Base-by-base conservation (phyloP, 139 green algal genomes). In the Chlamydomonas sp. region DNA sequence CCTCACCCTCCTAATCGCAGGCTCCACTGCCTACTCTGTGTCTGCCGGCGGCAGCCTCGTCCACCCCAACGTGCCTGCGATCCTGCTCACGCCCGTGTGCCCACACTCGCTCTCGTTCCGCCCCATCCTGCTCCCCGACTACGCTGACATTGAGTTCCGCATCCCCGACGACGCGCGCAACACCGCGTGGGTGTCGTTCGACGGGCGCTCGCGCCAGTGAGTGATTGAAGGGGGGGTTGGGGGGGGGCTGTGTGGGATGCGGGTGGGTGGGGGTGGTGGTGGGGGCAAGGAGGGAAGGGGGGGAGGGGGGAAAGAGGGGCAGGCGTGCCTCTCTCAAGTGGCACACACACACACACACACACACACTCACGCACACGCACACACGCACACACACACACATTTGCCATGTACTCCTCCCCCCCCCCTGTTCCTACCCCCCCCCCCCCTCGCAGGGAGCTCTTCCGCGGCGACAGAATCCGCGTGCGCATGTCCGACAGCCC, bases 71-170 rank as follows among this genome's bases (percentile, higher is more conserved):
- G 88, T 96, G 34, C 88, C 84, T 22, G 86, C 89, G 61, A 97
- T 97, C 63, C 85, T 97, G 35, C 88, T 97, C 73, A 97, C 91
- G 0, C 93, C 93, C 30, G 90, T 98, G 65, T 98, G 93, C 78
- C 90, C 93, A 0, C 93, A 98, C 82, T 95, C 87, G 2, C 89
- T 98, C 24, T 93, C 84, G 69, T 98, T 98, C 84, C 82, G 93
- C 33, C 93, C 93, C 48, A 89, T 98, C 62, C 85, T 98, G n/a
- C 83, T 98, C 61, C 94, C 94, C 1, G 94, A 98, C 81, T 97
- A 95, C 35, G 87, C 71, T 4, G 67, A 84, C 68, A 67, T 94
- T 28, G 82, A 91, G 75, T 76, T 96, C 58, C 70, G 79, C 31
- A 84, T 98, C 1, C 85, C 92, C 2, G 76, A 84, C 10, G 83